Evolutionary conservation across 441 rosid genomes (phyloP).

Genomic region (Gossypium aridum): DNA sequence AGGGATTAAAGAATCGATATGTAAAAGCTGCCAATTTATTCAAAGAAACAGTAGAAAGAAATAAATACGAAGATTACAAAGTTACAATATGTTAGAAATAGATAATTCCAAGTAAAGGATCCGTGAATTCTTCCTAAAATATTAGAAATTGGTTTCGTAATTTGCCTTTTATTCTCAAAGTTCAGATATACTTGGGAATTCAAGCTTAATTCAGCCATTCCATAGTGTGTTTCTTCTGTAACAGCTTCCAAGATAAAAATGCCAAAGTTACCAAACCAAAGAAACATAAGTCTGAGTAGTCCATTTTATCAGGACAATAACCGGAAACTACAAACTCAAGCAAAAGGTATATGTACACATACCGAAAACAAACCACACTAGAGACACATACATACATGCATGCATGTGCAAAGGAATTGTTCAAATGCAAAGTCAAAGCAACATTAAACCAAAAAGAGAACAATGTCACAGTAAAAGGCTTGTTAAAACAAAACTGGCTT

Average conservation of each 20-base stretch:
- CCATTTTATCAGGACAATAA: neutral
- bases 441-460: neutral
- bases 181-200: neutral
- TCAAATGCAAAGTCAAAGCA: neutral
- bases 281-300: neutral
- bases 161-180: neutral
- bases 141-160: neutral
- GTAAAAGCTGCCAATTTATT: neutral
- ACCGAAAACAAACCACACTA: neutral
- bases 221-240: neutral
- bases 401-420: neutral
- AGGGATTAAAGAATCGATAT: neutral
- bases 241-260: neutral
- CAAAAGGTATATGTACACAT: neutral
- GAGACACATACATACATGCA: neutral
- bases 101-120: neutral
- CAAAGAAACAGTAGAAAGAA: neutral
- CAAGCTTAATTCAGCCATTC: neutral
- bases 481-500: neutral
- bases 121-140: neutral
- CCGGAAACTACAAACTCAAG: neutral
- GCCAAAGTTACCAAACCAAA: neutral
- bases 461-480: neutral
- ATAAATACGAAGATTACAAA: neutral
- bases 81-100: neutral